These are phyloP conservation scores for Sclerotinia borealis DNA, from an alignment of 2,329 filamentous ascomycete genomes.

Conservation along the genomic window DNA sequence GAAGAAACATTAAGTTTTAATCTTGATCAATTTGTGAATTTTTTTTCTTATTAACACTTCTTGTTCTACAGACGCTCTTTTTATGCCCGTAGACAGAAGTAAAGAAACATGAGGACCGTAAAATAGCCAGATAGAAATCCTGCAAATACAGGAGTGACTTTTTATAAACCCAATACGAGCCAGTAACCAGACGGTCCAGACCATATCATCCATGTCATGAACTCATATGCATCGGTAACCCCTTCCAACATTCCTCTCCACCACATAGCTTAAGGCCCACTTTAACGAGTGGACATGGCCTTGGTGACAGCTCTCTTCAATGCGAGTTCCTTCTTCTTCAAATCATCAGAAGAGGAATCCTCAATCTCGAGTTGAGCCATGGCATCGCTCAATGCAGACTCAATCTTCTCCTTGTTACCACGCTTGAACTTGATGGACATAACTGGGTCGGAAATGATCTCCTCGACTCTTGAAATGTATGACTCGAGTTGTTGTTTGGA, in stretches of 20 bases:
- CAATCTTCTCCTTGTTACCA: conserved; percentile 99
- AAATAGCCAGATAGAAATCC: conserved; percentile 27
- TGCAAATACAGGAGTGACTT: conserved; percentile 30
- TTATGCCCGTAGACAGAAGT: conserved; percentile 30
- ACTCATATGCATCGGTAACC: conserved; percentile 30
- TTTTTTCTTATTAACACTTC: conserved; percentile 29
- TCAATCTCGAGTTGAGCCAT: conserved; percentile 97
- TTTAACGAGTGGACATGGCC: conserved; percentile 85
- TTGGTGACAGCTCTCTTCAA: conserved; percentile 98
- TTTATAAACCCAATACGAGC: conserved; percentile 29
- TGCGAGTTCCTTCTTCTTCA: conserved; percentile 99
- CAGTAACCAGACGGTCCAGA: conserved; percentile 31
- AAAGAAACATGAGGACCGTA: conserved; percentile 26
- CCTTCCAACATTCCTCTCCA: conserved; percentile 20
- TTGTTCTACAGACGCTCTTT: conserved; percentile 33
- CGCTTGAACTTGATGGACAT: conserved; percentile 98
- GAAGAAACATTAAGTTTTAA: conserved; percentile 4
- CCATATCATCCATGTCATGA: conserved; percentile 31
- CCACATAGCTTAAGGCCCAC: conserved; percentile 18
- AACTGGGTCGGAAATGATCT: conserved; percentile 94
- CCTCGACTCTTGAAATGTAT: conserved; percentile 97
- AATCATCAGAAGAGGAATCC: conserved; percentile 83
- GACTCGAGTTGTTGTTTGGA: conserved; percentile 98
- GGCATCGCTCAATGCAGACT: conserved; percentile 91
- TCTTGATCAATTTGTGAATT: conserved; percentile 17